phyloP scores from a whole-genome alignment of 2,329 filamentous ascomycete genomes.

The Neoarthrinium moseri region DNA sequence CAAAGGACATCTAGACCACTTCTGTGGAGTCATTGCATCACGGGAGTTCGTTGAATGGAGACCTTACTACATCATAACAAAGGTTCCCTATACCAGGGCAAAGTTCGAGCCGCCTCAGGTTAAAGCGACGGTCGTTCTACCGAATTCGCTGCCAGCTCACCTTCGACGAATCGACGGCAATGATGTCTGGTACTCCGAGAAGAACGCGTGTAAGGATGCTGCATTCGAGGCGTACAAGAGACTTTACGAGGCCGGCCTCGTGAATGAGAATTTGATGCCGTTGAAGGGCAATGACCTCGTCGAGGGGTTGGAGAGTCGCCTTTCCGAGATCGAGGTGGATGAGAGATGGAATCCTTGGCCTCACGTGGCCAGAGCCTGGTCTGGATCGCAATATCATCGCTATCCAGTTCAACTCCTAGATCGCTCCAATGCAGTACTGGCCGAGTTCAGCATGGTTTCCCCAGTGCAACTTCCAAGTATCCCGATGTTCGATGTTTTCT shows the following conservation, averaged over 20 bases:
- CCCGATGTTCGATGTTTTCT: slow-evolving; percentile 35
- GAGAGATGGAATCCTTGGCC: slow-evolving; percentile 47
- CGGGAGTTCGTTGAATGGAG: slow-evolving; percentile 60
- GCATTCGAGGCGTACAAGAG: slow-evolving; percentile 76
- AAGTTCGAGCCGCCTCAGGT: slow-evolving; percentile 27
- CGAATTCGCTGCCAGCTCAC: slow-evolving; percentile 63
- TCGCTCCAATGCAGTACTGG: slow-evolving; percentile 24
- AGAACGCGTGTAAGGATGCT: slow-evolving; percentile 74
- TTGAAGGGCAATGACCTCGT: slow-evolving; percentile 39
- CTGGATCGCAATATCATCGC: slow-evolving; percentile 26
- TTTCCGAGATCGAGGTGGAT: slow-evolving; percentile 32
- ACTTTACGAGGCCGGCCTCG: slow-evolving; percentile 67
- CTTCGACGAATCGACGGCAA: slow-evolving; percentile 54
- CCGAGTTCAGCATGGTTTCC: slow-evolving; percentile 41
- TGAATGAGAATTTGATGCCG: slow-evolving; percentile 79
- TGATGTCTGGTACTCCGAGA: slow-evolving; percentile 66
- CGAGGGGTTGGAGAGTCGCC: slow-evolving; percentile 35
- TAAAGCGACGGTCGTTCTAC: slow-evolving; percentile 66
- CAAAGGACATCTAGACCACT: slow-evolving; percentile 75
- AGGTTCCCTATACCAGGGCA: slow-evolving; percentile 26
- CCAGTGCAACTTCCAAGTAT: slow-evolving; percentile 40
- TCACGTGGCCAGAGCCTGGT: slow-evolving; percentile 42
- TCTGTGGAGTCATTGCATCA: slow-evolving; percentile 64
- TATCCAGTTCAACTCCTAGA: slow-evolving; percentile 34
- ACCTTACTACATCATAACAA: slow-evolving; percentile 65